Conservation (phyloP, 2,329 filamentous ascomycete species). For the Fusarium praegraminearum region DNA sequence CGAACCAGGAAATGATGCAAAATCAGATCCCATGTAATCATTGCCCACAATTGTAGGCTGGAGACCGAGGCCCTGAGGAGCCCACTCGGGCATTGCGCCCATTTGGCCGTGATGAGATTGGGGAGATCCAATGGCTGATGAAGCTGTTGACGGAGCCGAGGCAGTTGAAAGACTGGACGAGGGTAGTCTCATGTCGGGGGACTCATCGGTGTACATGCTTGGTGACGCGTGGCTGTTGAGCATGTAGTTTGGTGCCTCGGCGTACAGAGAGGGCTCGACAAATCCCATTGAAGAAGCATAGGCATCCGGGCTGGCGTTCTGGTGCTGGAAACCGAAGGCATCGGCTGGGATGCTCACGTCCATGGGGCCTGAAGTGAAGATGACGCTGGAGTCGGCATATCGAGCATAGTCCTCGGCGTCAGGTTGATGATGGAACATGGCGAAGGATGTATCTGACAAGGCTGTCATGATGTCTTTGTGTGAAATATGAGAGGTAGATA, state of each 20-base stretch:
- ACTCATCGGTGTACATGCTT: slow-evolving; percentile 63
- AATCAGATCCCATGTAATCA: slow-evolving; percentile 65
- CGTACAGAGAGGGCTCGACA: slow-evolving; percentile 60
- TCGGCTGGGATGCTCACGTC: slow-evolving; percentile 63
- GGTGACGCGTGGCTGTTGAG: slow-evolving; percentile 63
- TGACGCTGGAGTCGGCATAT: slow-evolving; percentile 59
- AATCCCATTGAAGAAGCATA: slow-evolving; percentile 56
- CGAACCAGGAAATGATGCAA: slow-evolving; percentile 64
- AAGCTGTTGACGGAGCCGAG: slow-evolving; percentile 72
- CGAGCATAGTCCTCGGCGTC: slow-evolving; percentile 58
- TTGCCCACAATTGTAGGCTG: slow-evolving; percentile 73
- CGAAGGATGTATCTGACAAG: slow-evolving; percentile 48
- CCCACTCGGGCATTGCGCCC: slow-evolving; percentile 70
- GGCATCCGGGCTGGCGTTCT: slow-evolving; percentile 50
- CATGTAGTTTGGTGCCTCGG: slow-evolving; percentile 59
- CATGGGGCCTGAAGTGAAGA: slow-evolving; percentile 58
- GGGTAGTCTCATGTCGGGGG: slow-evolving; percentile 60
- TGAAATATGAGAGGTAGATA: slow-evolving; percentile 10
- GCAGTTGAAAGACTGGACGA: slow-evolving; percentile 71
- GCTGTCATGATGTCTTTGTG: slow-evolving; percentile 47
- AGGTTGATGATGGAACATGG: slow-evolving; percentile 48
- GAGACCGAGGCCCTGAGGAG: slow-evolving; percentile 65
- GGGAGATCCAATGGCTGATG: slow-evolving; percentile 75
- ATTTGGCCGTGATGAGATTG: slow-evolving; percentile 70
- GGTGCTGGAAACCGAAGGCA: slow-evolving; percentile 57